A percentile compares a stretch with the other conserved stretches of the same genome.
Conservation (phyloP, 305 asterid genomes). For the Lippia alba region DNA sequence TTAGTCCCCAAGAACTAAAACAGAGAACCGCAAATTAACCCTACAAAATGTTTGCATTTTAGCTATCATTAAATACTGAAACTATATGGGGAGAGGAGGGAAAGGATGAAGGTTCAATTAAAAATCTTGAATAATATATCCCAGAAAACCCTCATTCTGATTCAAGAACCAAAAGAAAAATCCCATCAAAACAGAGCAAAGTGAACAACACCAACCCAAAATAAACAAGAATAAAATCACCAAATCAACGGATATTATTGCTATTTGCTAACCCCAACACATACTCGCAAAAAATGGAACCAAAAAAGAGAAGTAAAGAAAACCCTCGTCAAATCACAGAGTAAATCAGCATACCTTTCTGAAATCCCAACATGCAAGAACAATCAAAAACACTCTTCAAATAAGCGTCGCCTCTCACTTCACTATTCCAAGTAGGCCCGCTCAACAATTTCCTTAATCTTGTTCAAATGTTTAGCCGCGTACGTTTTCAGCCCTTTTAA, state of each 20-base stretch:
- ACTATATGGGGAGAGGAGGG: background rate
- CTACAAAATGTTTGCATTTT: background rate
- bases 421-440: background rate
- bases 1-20: background rate
- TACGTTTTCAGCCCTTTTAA: background rate
- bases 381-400: background rate
- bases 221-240: background rate
- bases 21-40: background rate
- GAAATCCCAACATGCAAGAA: conserved; percentile 3
- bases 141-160: background rate
- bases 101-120: background rate
- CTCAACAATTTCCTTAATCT: background rate
- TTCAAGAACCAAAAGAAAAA: background rate
- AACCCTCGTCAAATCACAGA: background rate
- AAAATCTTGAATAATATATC: background rate
- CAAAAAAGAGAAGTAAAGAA: background rate
- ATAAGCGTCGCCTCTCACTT: conserved; percentile 1
- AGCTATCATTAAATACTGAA: background rate
- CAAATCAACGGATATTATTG: too few species aligned
- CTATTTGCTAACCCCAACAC: background rate
- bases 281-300: background rate
- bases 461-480: background rate
- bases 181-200: background rate
- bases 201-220: background rate
- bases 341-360: conserved; percentile 42